Evolutionary conservation across 495 filamentous ascomycete genomes (phyloP).

Genomic region (Alectoria sarmentosa): DNA sequence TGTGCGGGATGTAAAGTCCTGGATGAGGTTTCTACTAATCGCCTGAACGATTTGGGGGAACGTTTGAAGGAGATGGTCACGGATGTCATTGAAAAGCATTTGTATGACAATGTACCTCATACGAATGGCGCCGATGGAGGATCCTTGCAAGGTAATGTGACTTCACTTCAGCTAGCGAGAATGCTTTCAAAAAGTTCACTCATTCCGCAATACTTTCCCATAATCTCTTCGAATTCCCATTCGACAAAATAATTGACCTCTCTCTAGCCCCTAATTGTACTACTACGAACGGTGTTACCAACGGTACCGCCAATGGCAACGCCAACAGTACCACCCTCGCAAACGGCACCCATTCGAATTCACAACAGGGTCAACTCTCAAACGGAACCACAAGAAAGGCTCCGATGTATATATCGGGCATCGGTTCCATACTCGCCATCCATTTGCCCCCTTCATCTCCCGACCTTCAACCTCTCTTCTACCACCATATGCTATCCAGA

Average conservation of each 20-base stretch:
- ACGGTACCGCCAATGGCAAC: background rate
- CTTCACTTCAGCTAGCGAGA: background rate
- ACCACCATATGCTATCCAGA: constrained; percentile 29
- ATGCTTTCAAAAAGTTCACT: background rate
- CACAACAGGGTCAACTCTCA: background rate
- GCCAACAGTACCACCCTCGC: background rate
- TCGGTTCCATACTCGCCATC: constrained; percentile 21
- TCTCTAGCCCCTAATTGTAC: background rate
- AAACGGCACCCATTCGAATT: background rate
- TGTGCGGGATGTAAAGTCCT: constrained; percentile 34
- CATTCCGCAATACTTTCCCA: background rate
- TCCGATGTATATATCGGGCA: constrained; percentile 26
- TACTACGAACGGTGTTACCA: background rate
- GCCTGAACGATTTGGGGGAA: constrained; percentile 30
- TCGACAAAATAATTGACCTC: background rate
- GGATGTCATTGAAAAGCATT: constrained; percentile 12
- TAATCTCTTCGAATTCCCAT: background rate
- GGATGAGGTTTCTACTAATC: constrained; percentile 22
- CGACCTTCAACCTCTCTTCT: constrained; percentile 25
- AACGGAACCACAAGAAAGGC: background rate
- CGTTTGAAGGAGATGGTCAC: constrained; percentile 24
- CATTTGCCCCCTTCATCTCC: constrained; percentile 21
- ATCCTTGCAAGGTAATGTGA: background rate
- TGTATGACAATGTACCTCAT: background rate
- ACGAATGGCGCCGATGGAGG: background rate